Percentiles rank a stretch among this genome's conserved stretches.
Conservation (phyloP, 2,329 filamentous ascomycete genomes). For the Penicillium rolfsii region DNA sequence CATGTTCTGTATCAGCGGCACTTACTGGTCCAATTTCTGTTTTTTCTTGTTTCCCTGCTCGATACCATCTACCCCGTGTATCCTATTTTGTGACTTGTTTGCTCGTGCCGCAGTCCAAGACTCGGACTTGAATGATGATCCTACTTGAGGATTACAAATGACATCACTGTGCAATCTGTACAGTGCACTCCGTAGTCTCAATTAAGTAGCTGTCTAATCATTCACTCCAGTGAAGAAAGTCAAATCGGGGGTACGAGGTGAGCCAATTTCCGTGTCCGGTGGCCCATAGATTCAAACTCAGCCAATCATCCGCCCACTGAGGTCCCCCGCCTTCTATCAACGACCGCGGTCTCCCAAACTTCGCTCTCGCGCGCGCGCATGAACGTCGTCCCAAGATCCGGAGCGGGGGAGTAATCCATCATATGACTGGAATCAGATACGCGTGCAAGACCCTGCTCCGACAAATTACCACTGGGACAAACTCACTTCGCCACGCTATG, state of each 20-base stretch:
- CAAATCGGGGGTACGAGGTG: background rate
- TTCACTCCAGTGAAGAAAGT: background rate
- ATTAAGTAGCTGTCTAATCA: background rate
- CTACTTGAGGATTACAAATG: background rate
- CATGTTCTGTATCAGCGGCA: conserved; percentile 4
- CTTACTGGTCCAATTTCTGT: background rate
- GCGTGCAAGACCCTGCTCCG: too few species aligned
- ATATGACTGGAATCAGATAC: background rate
- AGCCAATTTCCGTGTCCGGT: background rate
- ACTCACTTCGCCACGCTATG: conserved; percentile 26
- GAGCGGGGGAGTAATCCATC: background rate
- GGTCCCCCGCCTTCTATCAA: conserved; percentile 17
- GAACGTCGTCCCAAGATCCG: background rate
- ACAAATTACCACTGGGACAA: background rate
- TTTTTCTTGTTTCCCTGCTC: background rate
- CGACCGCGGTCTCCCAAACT: conserved; percentile 6
- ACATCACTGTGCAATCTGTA: background rate
- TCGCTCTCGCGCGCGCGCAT: background rate
- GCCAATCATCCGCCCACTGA: conserved; percentile 24
- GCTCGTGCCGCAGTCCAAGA: background rate
- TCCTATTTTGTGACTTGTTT: background rate
- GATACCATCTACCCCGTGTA: conserved; percentile 15
- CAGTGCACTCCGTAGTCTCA: background rate
- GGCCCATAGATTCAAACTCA: conserved; percentile 12
- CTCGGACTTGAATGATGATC: background rate